Base-by-base conservation (phyloP, 106 monocot genomes). In the Acorus gramineus region DNA sequence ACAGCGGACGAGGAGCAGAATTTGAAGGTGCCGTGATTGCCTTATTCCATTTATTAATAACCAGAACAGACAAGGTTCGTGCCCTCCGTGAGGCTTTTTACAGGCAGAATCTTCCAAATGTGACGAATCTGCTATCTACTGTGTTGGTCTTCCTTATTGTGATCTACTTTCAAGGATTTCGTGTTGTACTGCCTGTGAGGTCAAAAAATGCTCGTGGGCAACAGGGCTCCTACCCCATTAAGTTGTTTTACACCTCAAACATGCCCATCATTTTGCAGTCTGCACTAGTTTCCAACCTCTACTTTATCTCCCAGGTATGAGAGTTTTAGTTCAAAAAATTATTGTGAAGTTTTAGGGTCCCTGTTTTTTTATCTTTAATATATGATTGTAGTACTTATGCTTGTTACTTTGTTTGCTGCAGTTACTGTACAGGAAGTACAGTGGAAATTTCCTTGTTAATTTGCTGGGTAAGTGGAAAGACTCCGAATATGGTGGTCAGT, bases 21-120 rank as follows among this genome's bases (percentile, higher is more conserved):
- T 75, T 75, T 45, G 75, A 75, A 57, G 75, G 75, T 63, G 75
- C 75, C 8, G 63, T 75, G n/a, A 69, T 75, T 48, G 75, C 75
- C 13, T 61, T 75, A 53, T 75, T 75, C 75, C 75, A 75, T 46
- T 56, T 68, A 5, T 56, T 75, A 1, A 75, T 75, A 47, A 75
- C 75, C n/a, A 46, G 75, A 50, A 75, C 75, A 1, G 75, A 75
- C 50, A 75, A 75, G 60, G 68, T 75, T 46, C 68, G 75, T 46
- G 74, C 74, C 45, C 54, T 74, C 6, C 74, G 74, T 6, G 74
- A 74, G 42, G 74, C 74, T 5, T 75, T 75, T 46, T 75, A 75
- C 57, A 68, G 75, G 9, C 75, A 69, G 56, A 75, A 75, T 67
- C 75, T 75, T 56, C 75, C 75, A 42, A 75, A 75, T 62, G 63